These are phyloP conservation scores for Naganishia cerealis DNA, from an alignment of 1,284 basidiomycete species.

Conservation along the genomic window DNA sequence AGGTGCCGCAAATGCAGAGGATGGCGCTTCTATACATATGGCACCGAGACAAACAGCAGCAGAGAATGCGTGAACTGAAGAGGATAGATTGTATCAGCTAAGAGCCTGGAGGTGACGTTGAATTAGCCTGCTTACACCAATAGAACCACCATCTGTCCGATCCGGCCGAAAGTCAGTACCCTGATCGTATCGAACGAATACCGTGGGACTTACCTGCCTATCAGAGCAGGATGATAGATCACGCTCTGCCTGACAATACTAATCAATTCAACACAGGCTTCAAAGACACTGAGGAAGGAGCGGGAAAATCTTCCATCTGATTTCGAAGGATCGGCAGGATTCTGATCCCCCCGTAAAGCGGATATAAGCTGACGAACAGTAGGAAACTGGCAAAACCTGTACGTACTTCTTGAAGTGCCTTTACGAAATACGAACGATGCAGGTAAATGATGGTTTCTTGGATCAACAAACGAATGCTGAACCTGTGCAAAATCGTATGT, in stretches of 20 bases:
- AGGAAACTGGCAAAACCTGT: neutral
- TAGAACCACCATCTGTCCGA: conserved; percentile 44
- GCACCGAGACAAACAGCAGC: conserved; percentile 52
- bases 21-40: conserved; percentile 49
- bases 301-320: conserved; percentile 27
- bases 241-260: conserved; percentile 50
- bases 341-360: conserved; percentile 19
- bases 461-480: conserved; percentile 49
- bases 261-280: conserved; percentile 51
- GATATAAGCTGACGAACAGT: neutral
- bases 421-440: conserved; percentile 48
- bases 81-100: neutral
- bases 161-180: neutral
- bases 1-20: conserved; percentile 49
- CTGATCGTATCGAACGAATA: neutral
- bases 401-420: conserved; percentile 58
- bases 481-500: conserved; percentile 50
- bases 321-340: conserved; percentile 25
- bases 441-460: conserved; percentile 50
- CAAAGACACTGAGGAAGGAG: conserved; percentile 48
- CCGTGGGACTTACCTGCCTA: conserved; percentile 41
- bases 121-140: conserved; percentile 35
- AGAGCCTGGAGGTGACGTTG: neutral
- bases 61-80: conserved; percentile 46
- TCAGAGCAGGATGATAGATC: conserved; percentile 49